phyloP scores from a whole-genome alignment of 2,329 filamentous ascomycete species.

The Talaromyces marneffei region DNA sequence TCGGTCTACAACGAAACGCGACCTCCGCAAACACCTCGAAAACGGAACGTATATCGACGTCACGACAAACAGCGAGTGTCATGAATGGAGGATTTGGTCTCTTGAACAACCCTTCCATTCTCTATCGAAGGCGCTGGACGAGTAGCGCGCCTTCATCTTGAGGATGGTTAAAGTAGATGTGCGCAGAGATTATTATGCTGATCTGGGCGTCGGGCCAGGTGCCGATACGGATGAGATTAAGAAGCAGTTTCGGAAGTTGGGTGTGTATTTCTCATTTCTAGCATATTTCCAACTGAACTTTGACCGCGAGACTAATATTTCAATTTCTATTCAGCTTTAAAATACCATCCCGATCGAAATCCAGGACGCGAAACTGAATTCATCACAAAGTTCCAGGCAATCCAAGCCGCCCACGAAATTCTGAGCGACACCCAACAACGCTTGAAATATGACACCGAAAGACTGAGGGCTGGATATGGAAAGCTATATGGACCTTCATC shows the following conservation, averaged over 20 bases:
- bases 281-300: not conserved
- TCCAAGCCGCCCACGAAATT: constrained; percentile 80
- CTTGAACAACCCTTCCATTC: constrained; percentile 3
- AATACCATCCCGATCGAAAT: constrained; percentile 85
- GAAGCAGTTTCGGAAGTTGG: constrained; percentile 79
- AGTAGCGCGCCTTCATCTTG: constrained; percentile 19
- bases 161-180: constrained; percentile 64
- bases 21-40: not conserved
- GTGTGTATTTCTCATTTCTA: constrained; percentile 38
- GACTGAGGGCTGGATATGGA: constrained; percentile 46
- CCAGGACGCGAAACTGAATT: constrained; percentile 74
- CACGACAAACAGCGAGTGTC: not conserved
- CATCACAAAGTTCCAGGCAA: constrained; percentile 76
- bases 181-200: constrained; percentile 75
- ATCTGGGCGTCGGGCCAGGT: constrained; percentile 64
- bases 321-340: constrained; percentile 54
- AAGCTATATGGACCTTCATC: constrained; percentile 26
- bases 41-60: not conserved
- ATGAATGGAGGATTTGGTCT: constrained; percentile 16
- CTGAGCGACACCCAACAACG: constrained; percentile 56
- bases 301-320: not conserved
- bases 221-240: constrained; percentile 72
- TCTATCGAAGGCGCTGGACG: constrained; percentile 13
- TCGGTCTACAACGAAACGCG: not conserved
- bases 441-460: constrained; percentile 57